Base-by-base conservation (phyloP, 73 alveolate genomes). In the Symbiodinium pilosum region DNA sequence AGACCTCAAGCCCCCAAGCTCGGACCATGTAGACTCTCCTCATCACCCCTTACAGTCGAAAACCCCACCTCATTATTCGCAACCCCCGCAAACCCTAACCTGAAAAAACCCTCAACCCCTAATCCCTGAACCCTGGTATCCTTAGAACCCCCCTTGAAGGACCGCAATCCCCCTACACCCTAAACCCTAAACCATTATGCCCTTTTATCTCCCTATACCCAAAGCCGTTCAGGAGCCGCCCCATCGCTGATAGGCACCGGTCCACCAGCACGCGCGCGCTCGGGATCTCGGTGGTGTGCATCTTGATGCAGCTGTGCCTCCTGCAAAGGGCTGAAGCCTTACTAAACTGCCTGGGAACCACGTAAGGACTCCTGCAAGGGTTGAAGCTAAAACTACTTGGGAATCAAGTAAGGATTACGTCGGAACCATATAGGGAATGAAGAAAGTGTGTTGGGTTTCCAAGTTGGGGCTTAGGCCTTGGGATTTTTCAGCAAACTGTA, bases 241-340 rank as follows among this genome's bases (percentile, higher is more conserved):
- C 94, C 94, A 32, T 87, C 94, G 34, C 68, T 87, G 86, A 87
- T 87, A 68, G 94, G 94, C 94, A 87, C 94, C 28, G 94, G 94
- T 42, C 94, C 94, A 8, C 97, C 97, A 11, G 97, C 97, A 26
- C 97, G 97, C 11, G 97, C 97, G 81, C 97, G 97, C 88, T 91
- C 97, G 36, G 85, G 87, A 32, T 91, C 40, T 26, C 97, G 87
- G 34, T 42, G 97, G 64, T 91, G 97, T 14, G 97, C 97, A 43
- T 91, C 96, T 43, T 89, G 32, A 30, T 24, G 71, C 96, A 89
- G 40, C 41, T 44, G 43, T 54, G 51, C 96, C 75, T 89, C 96
- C 96, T 89, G 71, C n/a, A n/a, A n/a, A n/a, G n/a, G n/a, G n/a
- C 32, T 1, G 20, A 52, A 52, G 69, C 69, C n/a, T n/a, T n/a